Evolutionary conservation across 768 basidiomycete species (phyloP).

Genomic region (Tricholoma matsutake): DNA sequence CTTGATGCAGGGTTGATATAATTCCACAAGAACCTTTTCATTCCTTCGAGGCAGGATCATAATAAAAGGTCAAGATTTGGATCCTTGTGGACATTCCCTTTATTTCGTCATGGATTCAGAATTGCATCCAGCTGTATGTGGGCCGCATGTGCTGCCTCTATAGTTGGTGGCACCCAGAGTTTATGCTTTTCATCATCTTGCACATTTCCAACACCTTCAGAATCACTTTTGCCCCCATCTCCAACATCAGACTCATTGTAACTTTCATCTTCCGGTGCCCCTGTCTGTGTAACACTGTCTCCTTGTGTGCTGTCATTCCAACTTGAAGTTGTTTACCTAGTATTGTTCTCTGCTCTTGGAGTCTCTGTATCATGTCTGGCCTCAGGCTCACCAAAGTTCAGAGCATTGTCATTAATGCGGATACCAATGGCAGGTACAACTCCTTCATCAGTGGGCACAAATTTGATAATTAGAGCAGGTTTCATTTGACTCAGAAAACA

Average conservation of each 20-base stretch:
- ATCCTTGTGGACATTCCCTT: constrained; percentile 1
- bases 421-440: neutral
- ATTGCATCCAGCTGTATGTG: neutral
- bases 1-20: neutral
- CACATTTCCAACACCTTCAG: neutral
- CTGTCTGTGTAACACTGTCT: neutral
- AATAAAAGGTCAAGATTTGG: constrained; percentile 5
- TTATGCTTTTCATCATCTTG: neutral
- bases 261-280: neutral
- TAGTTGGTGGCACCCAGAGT: neutral
- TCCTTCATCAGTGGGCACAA: neutral
- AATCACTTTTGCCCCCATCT: neutral
- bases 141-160: neutral
- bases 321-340: too few relatives aligned
- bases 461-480: neutral
- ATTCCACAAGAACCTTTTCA: neutral
- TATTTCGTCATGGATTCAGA: neutral
- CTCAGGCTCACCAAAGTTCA: too few relatives aligned
- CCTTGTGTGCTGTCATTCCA: neutral
- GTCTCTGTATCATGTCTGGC: too few relatives aligned
- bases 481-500: too few relatives aligned
- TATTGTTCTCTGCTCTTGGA: too few relatives aligned
- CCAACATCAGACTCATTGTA: neutral
- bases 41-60: neutral
- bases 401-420: too few relatives aligned